Conservation (phyloP, 2,329 filamentous ascomycete species). For the Penicillium sp. region DNA sequence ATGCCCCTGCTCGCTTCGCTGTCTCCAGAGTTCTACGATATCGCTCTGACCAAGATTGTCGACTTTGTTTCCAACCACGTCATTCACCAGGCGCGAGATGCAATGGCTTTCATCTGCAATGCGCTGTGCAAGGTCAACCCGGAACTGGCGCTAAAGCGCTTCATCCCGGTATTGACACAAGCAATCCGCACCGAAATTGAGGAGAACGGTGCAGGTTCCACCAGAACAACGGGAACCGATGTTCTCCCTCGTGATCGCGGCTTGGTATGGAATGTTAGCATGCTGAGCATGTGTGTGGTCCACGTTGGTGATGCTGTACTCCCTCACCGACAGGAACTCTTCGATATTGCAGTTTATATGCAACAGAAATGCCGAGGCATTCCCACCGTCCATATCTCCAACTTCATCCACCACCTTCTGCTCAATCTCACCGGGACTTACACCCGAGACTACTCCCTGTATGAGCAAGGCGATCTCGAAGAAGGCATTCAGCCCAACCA, state of each 20-base stretch:
- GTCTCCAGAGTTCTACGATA: constrained; percentile 89
- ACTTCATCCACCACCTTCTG: constrained; percentile 93
- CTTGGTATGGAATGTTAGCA: constrained; percentile 93
- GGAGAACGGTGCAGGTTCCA: constrained; percentile 91
- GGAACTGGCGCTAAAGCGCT: constrained; percentile 83
- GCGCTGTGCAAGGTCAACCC: constrained; percentile 94
- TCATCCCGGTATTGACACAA: constrained; percentile 84
- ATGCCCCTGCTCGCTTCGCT: constrained; percentile 86
- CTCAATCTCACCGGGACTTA: constrained; percentile 94
- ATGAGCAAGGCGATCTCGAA: constrained; percentile 71
- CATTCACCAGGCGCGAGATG: constrained; percentile 92
- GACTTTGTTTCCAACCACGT: constrained; percentile 91
- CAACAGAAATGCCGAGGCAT: constrained; percentile 91
- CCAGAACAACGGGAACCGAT: constrained; percentile 87
- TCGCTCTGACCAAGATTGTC: constrained; percentile 86
- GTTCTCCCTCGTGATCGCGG: constrained; percentile 89
- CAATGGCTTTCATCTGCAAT: constrained; percentile 98
- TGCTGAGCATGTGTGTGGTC: constrained; percentile 96
- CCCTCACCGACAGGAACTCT: constrained; percentile 81
- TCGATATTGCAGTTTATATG: constrained; percentile 92
- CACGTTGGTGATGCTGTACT: constrained; percentile 90
- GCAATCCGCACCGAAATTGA: constrained; percentile 96
- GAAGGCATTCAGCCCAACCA: constrained; percentile 71
- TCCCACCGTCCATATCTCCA: constrained; percentile 92
- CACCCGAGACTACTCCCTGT: constrained; percentile 82